Percentiles rank a stretch among this genome's conserved stretches.
Conservation (phyloP, 345 rosid species). For the Lumnitzera littorea region DNA sequence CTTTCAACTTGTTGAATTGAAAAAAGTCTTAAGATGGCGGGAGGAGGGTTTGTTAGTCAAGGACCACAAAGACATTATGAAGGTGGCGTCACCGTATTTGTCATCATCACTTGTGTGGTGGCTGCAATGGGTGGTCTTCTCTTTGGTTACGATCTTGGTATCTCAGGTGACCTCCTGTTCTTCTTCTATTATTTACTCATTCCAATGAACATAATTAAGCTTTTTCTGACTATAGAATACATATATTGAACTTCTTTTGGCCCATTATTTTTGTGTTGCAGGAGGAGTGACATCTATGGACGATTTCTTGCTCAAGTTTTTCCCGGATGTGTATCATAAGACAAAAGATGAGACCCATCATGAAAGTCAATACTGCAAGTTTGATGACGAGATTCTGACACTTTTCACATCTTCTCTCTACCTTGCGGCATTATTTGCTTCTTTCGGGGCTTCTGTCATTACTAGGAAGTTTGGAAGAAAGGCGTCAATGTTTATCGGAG, state of each 20-base stretch:
- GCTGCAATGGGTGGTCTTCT: constrained; percentile 86
- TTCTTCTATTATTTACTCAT: too few relatives aligned
- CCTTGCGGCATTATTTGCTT: constrained; percentile 60
- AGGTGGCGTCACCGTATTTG: constrained; percentile 45
- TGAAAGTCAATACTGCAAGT: constrained; percentile 63
- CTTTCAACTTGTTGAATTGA: too few relatives aligned
- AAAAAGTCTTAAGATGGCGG: constrained; percentile 6
- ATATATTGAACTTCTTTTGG: background rate
- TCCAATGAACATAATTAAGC: too few relatives aligned
- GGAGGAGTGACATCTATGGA: constrained; percentile 91
- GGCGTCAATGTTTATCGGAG: constrained; percentile 59
- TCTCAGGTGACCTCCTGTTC: constrained; percentile 38
- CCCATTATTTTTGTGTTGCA: constrained; percentile 8
- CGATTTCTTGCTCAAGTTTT: constrained; percentile 50
- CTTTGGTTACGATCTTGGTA: constrained; percentile 78
- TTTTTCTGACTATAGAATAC: too few relatives aligned
- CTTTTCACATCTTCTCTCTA: constrained; percentile 82
- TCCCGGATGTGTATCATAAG: constrained; percentile 41
- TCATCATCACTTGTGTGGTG: constrained; percentile 56
- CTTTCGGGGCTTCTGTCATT: constrained; percentile 44
- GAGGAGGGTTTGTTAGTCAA: constrained; percentile 29
- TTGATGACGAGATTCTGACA: constrained; percentile 54
- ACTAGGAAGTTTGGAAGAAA: constrained; percentile 62
- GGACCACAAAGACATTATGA: constrained; percentile 28
- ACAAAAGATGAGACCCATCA: constrained; percentile 5